Evolutionary conservation across 306 rosid genomes (phyloP), one percentile per base, ranked within the genome.

Genomic region (Cotoneaster glaucophyllus): DNA sequence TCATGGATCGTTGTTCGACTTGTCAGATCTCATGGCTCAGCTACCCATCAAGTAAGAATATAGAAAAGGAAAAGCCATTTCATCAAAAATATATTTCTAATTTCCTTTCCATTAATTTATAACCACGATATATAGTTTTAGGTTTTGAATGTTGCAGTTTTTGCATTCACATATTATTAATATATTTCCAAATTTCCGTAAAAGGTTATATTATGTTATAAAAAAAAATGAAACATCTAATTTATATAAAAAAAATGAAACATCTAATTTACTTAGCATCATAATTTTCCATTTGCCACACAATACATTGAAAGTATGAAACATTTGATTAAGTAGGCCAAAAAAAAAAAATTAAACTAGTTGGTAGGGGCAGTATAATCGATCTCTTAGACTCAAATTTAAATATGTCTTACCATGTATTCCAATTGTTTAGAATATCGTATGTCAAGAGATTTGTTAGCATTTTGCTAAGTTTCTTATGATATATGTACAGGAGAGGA

Each of bases 41-140:
- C 66, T 87, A 6, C 91, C 88, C 25, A 77, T 84, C 80, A 87
- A 82, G 91, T 87, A 82, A 82, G 85, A 59, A 8, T 19, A 63
- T 26, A 61, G 21, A 25, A 61, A 26, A 26, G 32, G 32, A 5
- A 61, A 25, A 61, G 19, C 29, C 65, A 26, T 26, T 26, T 61
- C 21, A 26, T 48, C 19, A 48, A 48, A 4, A 48, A 48, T 48
- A 45, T 1, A 61, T 61, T 61, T 61, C 65, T 61, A 61, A 61
- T 61, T 26, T 26, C 15, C 8, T 6, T 56, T 56, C 53, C 53
- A 48, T 48, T 56, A 56, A 21, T 56, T n/a, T 56, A 56, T 56
- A 3, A 56, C 26, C 61, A 8, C 11, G 2, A 7, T n/a, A 19
- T 3, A 3, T 56, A n/a, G 26, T 3, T 12, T 7, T 22, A 24